phyloP scores from a whole-genome alignment of 169 alveolate genomes.

The Perkinsus olseni region DNA sequence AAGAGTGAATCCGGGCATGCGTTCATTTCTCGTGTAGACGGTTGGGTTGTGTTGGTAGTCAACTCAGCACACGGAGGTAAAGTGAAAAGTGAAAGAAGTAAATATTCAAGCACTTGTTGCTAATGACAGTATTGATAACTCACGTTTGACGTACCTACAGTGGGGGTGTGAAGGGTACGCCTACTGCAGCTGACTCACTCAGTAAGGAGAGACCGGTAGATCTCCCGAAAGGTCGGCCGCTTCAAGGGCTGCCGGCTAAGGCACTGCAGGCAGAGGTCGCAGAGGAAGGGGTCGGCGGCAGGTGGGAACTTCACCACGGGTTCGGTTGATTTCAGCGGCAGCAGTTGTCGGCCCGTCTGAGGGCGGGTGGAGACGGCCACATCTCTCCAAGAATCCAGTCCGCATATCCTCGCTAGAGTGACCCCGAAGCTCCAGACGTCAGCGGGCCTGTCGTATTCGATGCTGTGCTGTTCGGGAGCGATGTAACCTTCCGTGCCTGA shows the following conservation, averaged over 20 bases:
- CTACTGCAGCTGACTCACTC: neutral
- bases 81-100: no score
- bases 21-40: no score
- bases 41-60: no score
- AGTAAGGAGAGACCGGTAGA: neutral
- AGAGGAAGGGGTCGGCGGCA: neutral
- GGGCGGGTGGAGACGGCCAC: neutral
- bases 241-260: neutral
- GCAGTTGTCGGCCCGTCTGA: neutral
- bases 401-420: slow-evolving; percentile 22
- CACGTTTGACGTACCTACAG: neutral
- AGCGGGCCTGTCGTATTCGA: slow-evolving; percentile 32
- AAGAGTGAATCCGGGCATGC: no score
- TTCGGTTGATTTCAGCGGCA: neutral
- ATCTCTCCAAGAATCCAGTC: slow-evolving; percentile 13
- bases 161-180: no score
- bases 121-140: neutral
- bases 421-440: slow-evolving; percentile 39
- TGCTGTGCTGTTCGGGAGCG: slow-evolving; percentile 34
- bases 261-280: neutral
- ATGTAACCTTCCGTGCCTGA: slow-evolving; percentile 21
- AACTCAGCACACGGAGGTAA: no score
- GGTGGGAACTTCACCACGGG: neutral
- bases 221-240: neutral
- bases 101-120: neutral